A percentile compares a stretch with the other conserved stretches of the same genome.
phyloP scores from a whole-genome alignment of 306 rosid genomes.

The Ochetophila trinervis region DNA sequence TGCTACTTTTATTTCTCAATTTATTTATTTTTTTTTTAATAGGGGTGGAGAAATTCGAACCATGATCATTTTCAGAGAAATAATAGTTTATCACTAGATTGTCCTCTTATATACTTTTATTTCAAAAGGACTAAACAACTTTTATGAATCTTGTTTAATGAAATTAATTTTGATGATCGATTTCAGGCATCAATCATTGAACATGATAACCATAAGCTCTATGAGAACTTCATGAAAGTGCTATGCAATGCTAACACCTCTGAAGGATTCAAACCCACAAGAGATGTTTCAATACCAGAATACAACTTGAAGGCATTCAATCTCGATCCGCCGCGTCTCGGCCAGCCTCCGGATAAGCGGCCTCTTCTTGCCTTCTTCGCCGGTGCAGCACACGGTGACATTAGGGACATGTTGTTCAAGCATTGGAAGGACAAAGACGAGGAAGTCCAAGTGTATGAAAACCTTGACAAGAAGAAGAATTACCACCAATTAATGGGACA shows the following conservation, averaged over 20 bases:
- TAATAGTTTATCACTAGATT: too few relatives aligned
- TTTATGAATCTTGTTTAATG: background rate
- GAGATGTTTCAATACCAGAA: conserved; percentile 1
- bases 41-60: too few relatives aligned
- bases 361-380: conserved; percentile 19
- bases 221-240: conserved; percentile 6
- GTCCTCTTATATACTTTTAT: too few relatives aligned
- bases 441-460: conserved; percentile 31
- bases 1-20: background rate
- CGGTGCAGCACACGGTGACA: conserved; percentile 20
- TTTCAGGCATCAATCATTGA: conserved; percentile 5
- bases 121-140: too few relatives aligned
- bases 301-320: background rate
- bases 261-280: conserved; percentile 30
- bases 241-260: conserved; percentile 29
- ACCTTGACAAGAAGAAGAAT: conserved; percentile 23
- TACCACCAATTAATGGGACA: conserved; percentile 30
- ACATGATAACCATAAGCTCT: background rate
- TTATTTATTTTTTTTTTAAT: too few relatives aligned
- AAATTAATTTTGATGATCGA: background rate
- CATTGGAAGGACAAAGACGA: conserved; percentile 29
- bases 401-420: conserved; percentile 22
- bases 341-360: background rate
- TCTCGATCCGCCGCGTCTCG: conserved; percentile 18
- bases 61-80: background rate